phyloP scores from a whole-genome alignment of 352 stramenopile species.

The Elongisporangium anandrum region DNA sequence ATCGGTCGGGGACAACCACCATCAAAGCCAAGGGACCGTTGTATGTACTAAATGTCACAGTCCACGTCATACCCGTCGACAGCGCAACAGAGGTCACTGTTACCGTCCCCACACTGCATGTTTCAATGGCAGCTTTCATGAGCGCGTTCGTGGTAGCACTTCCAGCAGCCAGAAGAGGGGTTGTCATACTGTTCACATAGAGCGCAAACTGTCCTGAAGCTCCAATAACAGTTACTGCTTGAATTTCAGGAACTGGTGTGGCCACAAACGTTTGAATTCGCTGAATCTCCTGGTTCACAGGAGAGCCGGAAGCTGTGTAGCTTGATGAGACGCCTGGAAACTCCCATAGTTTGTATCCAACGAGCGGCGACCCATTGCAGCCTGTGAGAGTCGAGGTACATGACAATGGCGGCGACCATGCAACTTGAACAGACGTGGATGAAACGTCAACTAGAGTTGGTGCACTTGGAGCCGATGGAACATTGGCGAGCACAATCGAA shows the following conservation, averaged over 20 bases:
- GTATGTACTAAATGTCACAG: constrained; percentile 54
- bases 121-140: constrained; percentile 51
- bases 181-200: constrained; percentile 64
- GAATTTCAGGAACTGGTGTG: constrained; percentile 57
- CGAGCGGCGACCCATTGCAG: constrained; percentile 72
- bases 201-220: constrained; percentile 67
- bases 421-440: constrained; percentile 55
- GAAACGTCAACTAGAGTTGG: constrained; percentile 62
- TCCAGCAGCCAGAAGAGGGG: constrained; percentile 34
- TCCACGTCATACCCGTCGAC: constrained; percentile 57
- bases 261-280: constrained; percentile 78
- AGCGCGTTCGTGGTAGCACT: constrained; percentile 28
- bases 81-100: constrained; percentile 29
- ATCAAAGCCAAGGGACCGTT: constrained; percentile 44
- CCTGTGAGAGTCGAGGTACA: constrained; percentile 74
- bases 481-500: constrained; percentile 85
- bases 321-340: constrained; percentile 78
- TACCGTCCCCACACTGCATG: constrained; percentile 50
- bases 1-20: constrained; percentile 45
- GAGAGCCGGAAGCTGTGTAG: constrained; percentile 72
- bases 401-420: constrained; percentile 54
- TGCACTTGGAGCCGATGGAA: constrained; percentile 42
- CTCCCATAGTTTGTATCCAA: constrained; percentile 93
- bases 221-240: constrained; percentile 58
- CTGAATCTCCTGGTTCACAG: constrained; percentile 87